Evolutionary conservation across 129 eudicot species (phyloP).

Genomic region (Lactuca saligna): DNA sequence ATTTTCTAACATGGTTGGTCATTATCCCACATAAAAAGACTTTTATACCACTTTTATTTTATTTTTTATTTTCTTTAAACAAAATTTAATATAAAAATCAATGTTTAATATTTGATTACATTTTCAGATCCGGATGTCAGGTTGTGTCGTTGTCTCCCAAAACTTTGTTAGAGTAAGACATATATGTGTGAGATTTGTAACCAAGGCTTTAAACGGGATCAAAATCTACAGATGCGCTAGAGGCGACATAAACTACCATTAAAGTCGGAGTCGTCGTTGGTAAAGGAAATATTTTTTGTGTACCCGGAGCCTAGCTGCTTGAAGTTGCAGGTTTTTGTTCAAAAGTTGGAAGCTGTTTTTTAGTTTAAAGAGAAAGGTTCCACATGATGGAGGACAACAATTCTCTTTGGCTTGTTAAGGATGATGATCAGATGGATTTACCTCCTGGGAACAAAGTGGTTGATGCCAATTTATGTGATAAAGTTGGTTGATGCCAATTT

Average conservation of each 20-base stretch:
- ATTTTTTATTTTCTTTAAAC: too few species aligned
- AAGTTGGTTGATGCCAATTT: constrained; percentile 47
- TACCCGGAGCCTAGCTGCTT: constrained; percentile 64
- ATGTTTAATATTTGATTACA: constrained; percentile 5
- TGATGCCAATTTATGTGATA: constrained; percentile 46
- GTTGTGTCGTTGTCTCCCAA: constrained; percentile 63
- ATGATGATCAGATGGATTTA: neutral
- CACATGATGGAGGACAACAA: constrained; percentile 13
- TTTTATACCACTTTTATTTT: too few species aligned
- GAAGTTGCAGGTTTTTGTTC: constrained; percentile 15
- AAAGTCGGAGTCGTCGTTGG: constrained; percentile 52
- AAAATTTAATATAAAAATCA: too few species aligned
- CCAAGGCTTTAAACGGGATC: constrained; percentile 76
- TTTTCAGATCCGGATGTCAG: constrained; percentile 63
- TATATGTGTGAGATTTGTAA: constrained; percentile 76
- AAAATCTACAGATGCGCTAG: constrained; percentile 67
- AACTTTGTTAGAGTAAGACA: constrained; percentile 58
- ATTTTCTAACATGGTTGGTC: too few species aligned
- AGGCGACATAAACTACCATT: constrained; percentile 70
- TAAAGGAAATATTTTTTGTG: constrained; percentile 54
- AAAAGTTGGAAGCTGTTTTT: constrained; percentile 11
- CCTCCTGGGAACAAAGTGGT: constrained; percentile 47
- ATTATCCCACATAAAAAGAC: too few species aligned
- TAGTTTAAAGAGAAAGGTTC: neutral
- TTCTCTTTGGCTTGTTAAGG: neutral